Evolutionary conservation across 805 yeast genomes (phyloP).

Genomic region (Cyberlindnera veronae): DNA sequence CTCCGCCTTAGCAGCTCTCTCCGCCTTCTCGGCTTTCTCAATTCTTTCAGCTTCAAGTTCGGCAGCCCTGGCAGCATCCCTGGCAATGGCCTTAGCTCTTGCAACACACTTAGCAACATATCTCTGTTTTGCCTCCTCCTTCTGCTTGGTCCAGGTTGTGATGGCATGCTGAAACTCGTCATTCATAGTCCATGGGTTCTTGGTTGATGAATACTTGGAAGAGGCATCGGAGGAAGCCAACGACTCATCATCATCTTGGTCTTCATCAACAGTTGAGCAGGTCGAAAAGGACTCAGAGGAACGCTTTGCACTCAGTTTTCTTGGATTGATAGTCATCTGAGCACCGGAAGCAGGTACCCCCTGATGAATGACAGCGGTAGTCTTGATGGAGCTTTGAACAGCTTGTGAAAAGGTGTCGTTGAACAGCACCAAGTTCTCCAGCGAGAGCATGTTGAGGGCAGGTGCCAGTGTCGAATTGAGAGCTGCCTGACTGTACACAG

Average conservation of each 20-base stretch:
- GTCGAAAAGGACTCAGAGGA: not conserved
- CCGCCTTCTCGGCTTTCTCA: too few relatives aligned
- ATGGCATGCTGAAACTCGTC: conserved; percentile 28
- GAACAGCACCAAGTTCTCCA: not conserved
- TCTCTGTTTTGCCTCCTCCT: not conserved
- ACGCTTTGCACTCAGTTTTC: not conserved
- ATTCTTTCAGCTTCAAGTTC: too few relatives aligned
- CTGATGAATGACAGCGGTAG: not conserved
- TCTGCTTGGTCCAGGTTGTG: conserved; percentile 26
- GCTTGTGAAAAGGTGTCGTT: too few relatives aligned
- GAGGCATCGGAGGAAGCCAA: not conserved
- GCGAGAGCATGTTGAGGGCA: not conserved
- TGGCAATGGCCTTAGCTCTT: conserved; percentile 6
- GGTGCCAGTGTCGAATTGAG: not conserved
- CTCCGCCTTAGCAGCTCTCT: too few relatives aligned
- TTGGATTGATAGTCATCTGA: conserved; percentile 1
- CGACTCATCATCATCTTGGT: not conserved
- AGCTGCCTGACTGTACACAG: not conserved
- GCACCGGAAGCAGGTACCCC: not conserved
- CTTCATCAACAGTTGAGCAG: not conserved
- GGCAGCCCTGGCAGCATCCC: too few relatives aligned
- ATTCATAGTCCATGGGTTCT: conserved; percentile 22
- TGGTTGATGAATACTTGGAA: not conserved
- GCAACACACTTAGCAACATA: not conserved
- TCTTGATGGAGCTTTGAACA: not conserved